Percentiles rank a stretch among this genome's conserved stretches.
Evolutionary conservation across 345 rosid species (phyloP).

Genomic region (Moricandia moricandioides): DNA sequence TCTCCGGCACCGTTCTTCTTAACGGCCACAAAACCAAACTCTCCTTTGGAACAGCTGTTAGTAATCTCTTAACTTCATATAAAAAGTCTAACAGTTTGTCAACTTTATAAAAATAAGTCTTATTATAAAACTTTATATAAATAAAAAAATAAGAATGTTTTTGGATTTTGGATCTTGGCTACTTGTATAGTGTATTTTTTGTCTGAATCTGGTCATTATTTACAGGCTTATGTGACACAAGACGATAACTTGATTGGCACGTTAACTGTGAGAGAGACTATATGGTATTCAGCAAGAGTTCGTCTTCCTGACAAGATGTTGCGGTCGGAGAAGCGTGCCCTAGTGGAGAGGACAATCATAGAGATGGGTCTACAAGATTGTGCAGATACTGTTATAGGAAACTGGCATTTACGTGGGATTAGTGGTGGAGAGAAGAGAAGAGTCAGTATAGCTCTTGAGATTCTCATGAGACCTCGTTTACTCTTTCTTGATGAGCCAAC

Average conservation of each 20-base stretch:
- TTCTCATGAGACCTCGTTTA: constrained; percentile 88
- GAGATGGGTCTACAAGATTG: constrained; percentile 99
- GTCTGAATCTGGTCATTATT: neutral
- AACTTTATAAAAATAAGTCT: neutral
- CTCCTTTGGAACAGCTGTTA: constrained; percentile 91
- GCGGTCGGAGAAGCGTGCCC: constrained; percentile 67
- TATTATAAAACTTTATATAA: neutral
- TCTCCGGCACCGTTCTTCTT: constrained; percentile 81
- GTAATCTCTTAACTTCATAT: constrained; percentile 28
- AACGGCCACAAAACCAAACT: constrained; percentile 88
- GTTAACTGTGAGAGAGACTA: constrained; percentile 88
- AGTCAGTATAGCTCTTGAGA: constrained; percentile 93
- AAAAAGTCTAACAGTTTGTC: neutral
- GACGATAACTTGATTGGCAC: constrained; percentile 97
- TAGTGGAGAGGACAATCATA: constrained; percentile 82
- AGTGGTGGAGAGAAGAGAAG: constrained; percentile 95
- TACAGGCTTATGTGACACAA: constrained; percentile 94
- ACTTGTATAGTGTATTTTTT: neutral
- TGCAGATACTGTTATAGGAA: constrained; percentile 91
- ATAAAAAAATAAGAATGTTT: too few species aligned
- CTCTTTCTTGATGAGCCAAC: constrained; percentile 97
- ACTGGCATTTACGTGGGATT: constrained; percentile 93
- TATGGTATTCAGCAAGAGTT: constrained; percentile 76
- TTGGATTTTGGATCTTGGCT: constrained; percentile 30
- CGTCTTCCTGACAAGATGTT: constrained; percentile 90